phyloP scores from a whole-genome alignment of 2,329 filamentous ascomycete species.

The Colletotrichum melonis region DNA sequence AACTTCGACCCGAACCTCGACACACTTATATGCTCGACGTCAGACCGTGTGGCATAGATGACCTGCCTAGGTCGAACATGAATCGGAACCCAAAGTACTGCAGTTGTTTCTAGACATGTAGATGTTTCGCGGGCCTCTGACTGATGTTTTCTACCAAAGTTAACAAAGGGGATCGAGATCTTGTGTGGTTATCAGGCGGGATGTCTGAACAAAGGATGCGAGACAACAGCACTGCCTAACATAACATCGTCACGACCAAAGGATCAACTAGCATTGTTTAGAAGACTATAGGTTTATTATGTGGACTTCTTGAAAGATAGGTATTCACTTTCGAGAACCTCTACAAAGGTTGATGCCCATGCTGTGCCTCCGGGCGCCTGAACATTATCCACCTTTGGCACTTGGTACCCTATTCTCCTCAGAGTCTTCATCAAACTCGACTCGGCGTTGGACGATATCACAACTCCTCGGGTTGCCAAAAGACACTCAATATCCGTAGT shows the following conservation, averaged over 20 bases:
- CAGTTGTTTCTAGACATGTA: neutral
- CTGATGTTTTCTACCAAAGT: neutral
- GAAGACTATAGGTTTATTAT: neutral
- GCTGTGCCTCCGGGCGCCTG: constrained; percentile 40
- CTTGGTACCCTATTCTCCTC: constrained; percentile 45
- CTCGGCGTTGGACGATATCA: constrained; percentile 52
- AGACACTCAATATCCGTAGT: constrained; percentile 67
- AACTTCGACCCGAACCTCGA: neutral
- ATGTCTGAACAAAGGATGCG: neutral
- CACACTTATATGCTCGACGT: neutral
- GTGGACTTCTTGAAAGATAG: neutral
- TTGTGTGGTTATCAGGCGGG: neutral
- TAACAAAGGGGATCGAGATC: neutral
- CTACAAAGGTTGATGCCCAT: constrained; percentile 46
- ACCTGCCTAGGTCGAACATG: neutral
- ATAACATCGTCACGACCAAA: neutral
- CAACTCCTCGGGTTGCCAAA: constrained; percentile 56
- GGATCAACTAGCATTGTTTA: neutral
- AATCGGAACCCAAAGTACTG: neutral
- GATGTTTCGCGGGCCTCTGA: neutral
- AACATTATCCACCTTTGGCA: constrained; percentile 41
- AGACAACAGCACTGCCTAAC: neutral
- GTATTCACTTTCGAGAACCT: constrained; percentile 34
- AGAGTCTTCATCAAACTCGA: constrained; percentile 39
- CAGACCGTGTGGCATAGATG: neutral